Evolutionary conservation across 2,329 filamentous ascomycete genomes (phyloP).

Genomic region (Cytospora piceicola): DNA sequence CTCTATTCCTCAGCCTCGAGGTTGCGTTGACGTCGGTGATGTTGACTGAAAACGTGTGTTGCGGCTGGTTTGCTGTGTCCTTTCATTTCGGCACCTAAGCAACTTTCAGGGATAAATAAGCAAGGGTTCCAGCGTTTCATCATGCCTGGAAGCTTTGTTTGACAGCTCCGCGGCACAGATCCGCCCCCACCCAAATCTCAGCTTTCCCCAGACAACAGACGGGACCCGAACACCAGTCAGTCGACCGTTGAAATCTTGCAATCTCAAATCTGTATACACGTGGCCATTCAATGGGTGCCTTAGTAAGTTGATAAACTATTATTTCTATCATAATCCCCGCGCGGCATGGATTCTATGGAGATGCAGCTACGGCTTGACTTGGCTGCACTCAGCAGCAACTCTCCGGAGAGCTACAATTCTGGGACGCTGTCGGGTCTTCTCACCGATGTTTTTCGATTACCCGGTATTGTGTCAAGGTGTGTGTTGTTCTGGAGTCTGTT

Average conservation of each 20-base stretch:
- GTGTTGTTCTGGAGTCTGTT: too few species aligned
- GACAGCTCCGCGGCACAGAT: conserved; percentile 28
- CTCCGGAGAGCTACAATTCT: too few species aligned
- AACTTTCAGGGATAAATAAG: conserved; percentile 10
- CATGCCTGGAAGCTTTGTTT: conserved; percentile 13
- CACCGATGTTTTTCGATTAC: not conserved
- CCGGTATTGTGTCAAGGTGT: not conserved
- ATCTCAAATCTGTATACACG: not conserved
- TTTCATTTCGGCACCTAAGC: conserved; percentile 20
- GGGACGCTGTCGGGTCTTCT: too few species aligned
- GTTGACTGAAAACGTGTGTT: conserved; percentile 20
- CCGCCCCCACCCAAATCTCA: conserved; percentile 18
- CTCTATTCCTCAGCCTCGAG: conserved; percentile 18
- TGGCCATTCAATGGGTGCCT: too few species aligned
- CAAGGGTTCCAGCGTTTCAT: conserved; percentile 29
- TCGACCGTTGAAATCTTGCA: not conserved
- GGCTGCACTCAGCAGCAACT: too few species aligned
- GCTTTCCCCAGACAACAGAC: conserved; percentile 23
- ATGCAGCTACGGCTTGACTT: too few species aligned
- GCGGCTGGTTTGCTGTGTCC: conserved; percentile 20
- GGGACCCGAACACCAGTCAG: not conserved
- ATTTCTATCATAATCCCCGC: too few species aligned
- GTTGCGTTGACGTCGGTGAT: conserved; percentile 29
- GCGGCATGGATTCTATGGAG: too few species aligned
- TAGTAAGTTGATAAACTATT: not conserved